Base-by-base conservation (phyloP, 495 filamentous ascomycete species). In the Umbilicaria muhlenbergii region DNA sequence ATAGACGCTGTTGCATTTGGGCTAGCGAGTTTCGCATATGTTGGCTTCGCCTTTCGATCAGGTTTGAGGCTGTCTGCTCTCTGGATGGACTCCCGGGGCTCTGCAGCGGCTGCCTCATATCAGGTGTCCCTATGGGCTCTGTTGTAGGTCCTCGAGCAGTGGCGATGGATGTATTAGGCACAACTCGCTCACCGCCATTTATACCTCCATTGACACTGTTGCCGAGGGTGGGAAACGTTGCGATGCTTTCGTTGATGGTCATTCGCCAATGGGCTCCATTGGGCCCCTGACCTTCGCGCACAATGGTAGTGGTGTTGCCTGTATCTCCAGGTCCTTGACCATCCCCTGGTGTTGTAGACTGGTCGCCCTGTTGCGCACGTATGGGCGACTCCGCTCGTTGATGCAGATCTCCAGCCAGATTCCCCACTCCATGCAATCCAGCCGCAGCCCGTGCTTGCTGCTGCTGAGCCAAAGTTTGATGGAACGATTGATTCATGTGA, bases 391-490 rank as follows among this genome's bases (percentile, higher is more conserved):
- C 52, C 47, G 33, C 49, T 43, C 16, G 39, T 24, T n/a, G 42
- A 48, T 45, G 50, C 39, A 11, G 45, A 41, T 36, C 46, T 11
- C 32, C 13, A 14, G 11, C 11, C 13, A 12, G 4, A 41, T 12
- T 32, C 7, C 32, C 17, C 31, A 51, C n/a, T 3, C 36, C 51
- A 8, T 53, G 40, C 14, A 44, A 41, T 14, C 24, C 41, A 32
- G 39, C 39, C 17, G 42, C 49, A 38, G 42, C 63, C 40, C 58
- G 54, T 13, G 60, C 58, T 10, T 66, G 51, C 48, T 67, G 68
- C 33, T 60, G 55, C 48, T 71, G 67, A 11, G 53, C 49, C 10
- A 62, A 40, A 11, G 54, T 48, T 24, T 64, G 58, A 32, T 64
- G 60, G 15, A 60, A 48, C n/a, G 48, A 49, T 11, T 66, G 43